Conservation (phyloP, 176 grass and related monocot genomes). For the sorghum (Sorghum bicolor) region DNA sequence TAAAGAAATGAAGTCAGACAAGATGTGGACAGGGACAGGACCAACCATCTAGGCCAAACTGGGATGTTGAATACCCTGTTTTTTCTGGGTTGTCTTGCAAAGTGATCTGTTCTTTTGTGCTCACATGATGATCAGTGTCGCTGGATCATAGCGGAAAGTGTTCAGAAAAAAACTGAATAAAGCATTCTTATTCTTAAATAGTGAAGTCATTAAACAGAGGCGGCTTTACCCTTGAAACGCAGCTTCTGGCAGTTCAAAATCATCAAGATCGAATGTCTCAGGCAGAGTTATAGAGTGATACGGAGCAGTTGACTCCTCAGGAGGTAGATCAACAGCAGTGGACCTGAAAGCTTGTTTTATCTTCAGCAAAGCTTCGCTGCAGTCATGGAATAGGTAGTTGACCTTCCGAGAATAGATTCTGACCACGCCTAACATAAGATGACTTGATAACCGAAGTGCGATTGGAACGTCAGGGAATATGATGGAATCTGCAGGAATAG, state of each 20-base stretch:
- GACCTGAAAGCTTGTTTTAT: conserved; percentile 99
- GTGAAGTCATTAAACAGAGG: conserved; percentile 8
- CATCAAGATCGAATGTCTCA: conserved; percentile 99
- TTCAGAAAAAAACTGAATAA: conserved; percentile 27
- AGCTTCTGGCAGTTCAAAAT: conserved; percentile 94
- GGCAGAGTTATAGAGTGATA: conserved; percentile 99
- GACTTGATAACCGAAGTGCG: conserved; percentile 96
- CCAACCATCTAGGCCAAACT: conserved; percentile 98
- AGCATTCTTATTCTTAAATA: conserved; percentile 10
- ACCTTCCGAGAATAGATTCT: conserved; percentile 99
- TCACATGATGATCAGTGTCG: conserved; percentile 89
- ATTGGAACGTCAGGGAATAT: conserved; percentile 97
- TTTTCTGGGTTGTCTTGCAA: conserved; percentile 94
- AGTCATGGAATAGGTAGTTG: conserved; percentile 99
- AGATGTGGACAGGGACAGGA: conserved; percentile 31
- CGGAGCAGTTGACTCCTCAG: conserved; percentile 98
- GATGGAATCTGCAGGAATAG: conserved; percentile 83
- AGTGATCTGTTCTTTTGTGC: conserved; percentile 98
- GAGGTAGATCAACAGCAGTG: conserved; percentile 88
- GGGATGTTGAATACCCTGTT: conserved; percentile 70
- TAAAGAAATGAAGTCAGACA: conserved; percentile 11
- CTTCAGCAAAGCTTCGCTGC: conserved; percentile 95
- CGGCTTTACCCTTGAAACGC: conserved; percentile 81
- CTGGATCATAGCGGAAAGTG: conserved; percentile 38
- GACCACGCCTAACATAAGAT: conserved; percentile 95